A percentile compares a stretch with the other conserved stretches of the same genome.
phyloP scores from a whole-genome alignment of 106 monocot genomes.

The Posidonia australis region DNA sequence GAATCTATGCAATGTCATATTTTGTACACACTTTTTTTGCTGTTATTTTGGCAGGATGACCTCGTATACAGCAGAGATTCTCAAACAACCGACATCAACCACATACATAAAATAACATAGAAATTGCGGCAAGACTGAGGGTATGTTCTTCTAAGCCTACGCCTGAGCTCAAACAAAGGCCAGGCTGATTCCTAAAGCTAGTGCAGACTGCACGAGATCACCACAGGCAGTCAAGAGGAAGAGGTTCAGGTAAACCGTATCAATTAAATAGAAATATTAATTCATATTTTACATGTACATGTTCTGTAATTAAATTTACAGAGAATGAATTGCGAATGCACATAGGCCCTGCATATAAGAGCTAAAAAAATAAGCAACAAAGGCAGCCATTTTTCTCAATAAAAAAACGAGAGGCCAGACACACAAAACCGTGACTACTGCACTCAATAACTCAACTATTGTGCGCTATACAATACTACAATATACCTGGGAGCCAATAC shows the following conservation, averaged over 20 bases:
- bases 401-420: background rate
- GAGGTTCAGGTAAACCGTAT: background rate
- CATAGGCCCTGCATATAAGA: background rate
- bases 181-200: too few relatives aligned
- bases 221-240: too few relatives aligned
- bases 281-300: background rate
- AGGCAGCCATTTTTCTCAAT: background rate
- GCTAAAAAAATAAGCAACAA: background rate
- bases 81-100: too few relatives aligned
- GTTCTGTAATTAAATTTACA: conserved; percentile 7
- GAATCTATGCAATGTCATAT: too few relatives aligned
- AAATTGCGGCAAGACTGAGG: too few relatives aligned
- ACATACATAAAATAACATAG: too few relatives aligned
- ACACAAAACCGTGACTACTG: background rate
- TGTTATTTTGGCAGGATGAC: too few relatives aligned
- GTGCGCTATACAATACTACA: background rate
- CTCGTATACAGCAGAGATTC: too few relatives aligned
- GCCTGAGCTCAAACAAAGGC: too few relatives aligned
- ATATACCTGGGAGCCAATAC: background rate
- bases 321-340: background rate
- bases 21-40: too few relatives aligned
- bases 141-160: too few relatives aligned
- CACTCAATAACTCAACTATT: background rate
- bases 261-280: background rate
- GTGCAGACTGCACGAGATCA: too few relatives aligned